Conservation (phyloP, 768 basidiomycete genomes). For the Boletus speciosus region DNA sequence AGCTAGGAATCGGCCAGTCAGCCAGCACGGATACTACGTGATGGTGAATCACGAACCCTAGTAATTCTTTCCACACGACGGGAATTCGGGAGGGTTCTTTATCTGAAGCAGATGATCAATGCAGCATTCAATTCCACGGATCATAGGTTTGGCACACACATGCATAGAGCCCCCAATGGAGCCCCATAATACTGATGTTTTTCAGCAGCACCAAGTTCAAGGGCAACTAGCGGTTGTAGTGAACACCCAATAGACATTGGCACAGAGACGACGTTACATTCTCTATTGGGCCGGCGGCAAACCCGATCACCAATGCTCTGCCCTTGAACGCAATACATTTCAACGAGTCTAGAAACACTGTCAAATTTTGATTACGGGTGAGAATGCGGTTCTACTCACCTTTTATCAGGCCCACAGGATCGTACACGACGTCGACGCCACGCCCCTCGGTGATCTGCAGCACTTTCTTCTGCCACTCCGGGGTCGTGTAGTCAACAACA, state of each 20-base stretch:
- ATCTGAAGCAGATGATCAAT: constrained; percentile 33
- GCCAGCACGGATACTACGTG: neutral
- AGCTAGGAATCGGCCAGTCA: constrained; percentile 35
- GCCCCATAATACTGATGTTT: constrained; percentile 78
- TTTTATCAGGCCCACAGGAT: constrained; percentile 79
- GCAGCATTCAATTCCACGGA: neutral
- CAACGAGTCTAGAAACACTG: constrained; percentile 54
- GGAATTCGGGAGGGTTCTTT: constrained; percentile 65
- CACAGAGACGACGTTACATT: constrained; percentile 6
- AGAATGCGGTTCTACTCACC: constrained; percentile 35
- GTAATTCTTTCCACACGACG: constrained; percentile 67
- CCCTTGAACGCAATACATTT: constrained; percentile 97
- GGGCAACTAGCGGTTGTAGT: constrained; percentile 54
- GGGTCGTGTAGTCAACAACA: constrained; percentile 71
- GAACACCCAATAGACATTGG: neutral
- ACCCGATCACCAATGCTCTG: constrained; percentile 89
- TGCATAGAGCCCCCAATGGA: constrained; percentile 84
- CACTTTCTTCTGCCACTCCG: constrained; percentile 89
- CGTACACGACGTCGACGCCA: constrained; percentile 85
- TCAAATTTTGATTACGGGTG: neutral
- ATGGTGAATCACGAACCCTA: constrained; percentile 44
- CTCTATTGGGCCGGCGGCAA: constrained; percentile 24
- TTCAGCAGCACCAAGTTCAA: constrained; percentile 81
- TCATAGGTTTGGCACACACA: constrained; percentile 40
- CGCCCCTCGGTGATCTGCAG: constrained; percentile 76